phyloP scores from a whole-genome alignment of 768 basidiomycete species.

The Pisolithus tinctorius region DNA sequence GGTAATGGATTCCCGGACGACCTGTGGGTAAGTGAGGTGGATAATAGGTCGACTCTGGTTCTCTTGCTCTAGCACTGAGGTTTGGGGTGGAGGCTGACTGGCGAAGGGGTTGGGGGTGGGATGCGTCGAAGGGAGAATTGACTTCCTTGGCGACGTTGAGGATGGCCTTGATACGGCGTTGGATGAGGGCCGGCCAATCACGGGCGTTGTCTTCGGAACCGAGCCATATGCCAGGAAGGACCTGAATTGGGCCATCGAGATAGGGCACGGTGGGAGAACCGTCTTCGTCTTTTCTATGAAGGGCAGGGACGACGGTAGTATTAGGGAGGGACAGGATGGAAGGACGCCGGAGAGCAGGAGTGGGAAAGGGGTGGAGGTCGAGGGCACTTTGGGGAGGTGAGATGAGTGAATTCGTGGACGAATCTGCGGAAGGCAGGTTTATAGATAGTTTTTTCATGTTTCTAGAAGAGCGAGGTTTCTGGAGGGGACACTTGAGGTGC shows the following conservation, averaged over 20 bases:
- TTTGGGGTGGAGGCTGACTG: constrained; percentile 66
- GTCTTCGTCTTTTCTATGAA: constrained; percentile 64
- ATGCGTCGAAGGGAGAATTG: constrained; percentile 55
- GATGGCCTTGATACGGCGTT: constrained; percentile 70
- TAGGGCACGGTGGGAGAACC: constrained; percentile 62
- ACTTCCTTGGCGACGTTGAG: constrained; percentile 95
- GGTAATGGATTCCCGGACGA: constrained; percentile 77
- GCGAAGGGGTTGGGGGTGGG: constrained; percentile 43
- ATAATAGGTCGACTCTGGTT: constrained; percentile 49
- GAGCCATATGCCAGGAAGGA: constrained; percentile 83
- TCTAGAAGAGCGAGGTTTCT: constrained; percentile 40
- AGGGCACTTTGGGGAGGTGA: constrained; percentile 27
- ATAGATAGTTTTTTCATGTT: constrained; percentile 78
- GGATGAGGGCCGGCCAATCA: constrained; percentile 65
- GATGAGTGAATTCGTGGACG: constrained; percentile 46
- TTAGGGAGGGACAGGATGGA: constrained; percentile 66
- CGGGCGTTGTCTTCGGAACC: constrained; percentile 90
- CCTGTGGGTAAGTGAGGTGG: constrained; percentile 62
- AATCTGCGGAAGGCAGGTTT: constrained; percentile 54
- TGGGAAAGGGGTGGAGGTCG: constrained; percentile 21
- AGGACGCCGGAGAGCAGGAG: constrained; percentile 49
- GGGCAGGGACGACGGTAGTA: constrained; percentile 40
- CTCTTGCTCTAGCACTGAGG: constrained; percentile 33
- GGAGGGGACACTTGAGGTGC: constrained; percentile 41
- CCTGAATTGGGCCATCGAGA: constrained; percentile 70